Percentiles rank a stretch among this genome's conserved stretches.
These are phyloP conservation scores for Lumnitzera littorea DNA, from an alignment of 345 rosid species.

Conservation along the genomic window DNA sequence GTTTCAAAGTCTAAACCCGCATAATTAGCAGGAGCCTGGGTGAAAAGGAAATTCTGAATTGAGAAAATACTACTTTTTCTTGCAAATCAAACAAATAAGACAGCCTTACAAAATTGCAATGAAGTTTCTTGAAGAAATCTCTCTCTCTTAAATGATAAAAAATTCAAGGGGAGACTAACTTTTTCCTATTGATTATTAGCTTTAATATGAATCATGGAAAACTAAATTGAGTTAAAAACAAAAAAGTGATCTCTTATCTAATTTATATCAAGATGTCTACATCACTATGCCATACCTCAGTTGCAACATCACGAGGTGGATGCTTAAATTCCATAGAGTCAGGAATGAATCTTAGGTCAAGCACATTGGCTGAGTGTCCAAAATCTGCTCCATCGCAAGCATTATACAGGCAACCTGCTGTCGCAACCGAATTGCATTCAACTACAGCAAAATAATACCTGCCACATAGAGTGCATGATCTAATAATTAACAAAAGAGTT, in stretches of 20 bases:
- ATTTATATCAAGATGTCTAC: background rate
- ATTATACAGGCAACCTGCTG: conserved; percentile 77
- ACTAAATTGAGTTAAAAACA: too few species aligned
- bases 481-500: background rate
- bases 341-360: conserved; percentile 88
- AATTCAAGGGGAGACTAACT: too few species aligned
- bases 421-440: conserved; percentile 75
- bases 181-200: too few species aligned
- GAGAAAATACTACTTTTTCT: background rate
- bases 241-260: background rate
- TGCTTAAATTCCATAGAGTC: conserved; percentile 86
- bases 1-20: conserved; percentile 72
- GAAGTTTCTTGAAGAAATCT: too few species aligned
- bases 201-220: too few species aligned
- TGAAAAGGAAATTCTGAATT: conserved; percentile 7
- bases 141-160: too few species aligned
- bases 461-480: background rate
- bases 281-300: conserved; percentile 44
- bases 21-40: conserved; percentile 66
- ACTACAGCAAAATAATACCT: conserved; percentile 87
- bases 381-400: conserved; percentile 84
- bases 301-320: conserved; percentile 79
- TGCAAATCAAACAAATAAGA: background rate
- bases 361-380: conserved; percentile 87
- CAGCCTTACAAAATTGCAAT: background rate